A percentile compares a stretch with the other conserved stretches of the same genome.
These are phyloP conservation scores for Globisporangium splendens DNA, from an alignment of 352 stramenopile genomes.

Conservation along the genomic window DNA sequence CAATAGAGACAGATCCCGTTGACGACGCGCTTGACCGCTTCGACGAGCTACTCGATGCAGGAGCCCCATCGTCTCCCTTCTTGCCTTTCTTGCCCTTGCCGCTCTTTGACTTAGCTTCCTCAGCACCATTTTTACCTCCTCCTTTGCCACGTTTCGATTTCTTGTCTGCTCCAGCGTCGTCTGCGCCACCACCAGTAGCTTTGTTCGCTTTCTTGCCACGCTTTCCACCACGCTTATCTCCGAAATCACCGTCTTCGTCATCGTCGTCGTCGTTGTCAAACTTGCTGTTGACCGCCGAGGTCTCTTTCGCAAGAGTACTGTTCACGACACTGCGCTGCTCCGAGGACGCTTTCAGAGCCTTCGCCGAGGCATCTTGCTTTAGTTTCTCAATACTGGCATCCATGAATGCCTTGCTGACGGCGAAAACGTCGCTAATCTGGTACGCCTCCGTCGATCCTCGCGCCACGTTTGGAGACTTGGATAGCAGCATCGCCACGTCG, in stretches of 20 bases:
- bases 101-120: constrained; percentile 30
- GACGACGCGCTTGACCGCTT: constrained; percentile 2
- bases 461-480: constrained; percentile 34
- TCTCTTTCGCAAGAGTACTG: constrained; percentile 1
- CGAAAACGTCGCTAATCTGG: constrained; percentile 57
- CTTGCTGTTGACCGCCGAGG: constrained; percentile 3
- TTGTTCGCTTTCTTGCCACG: constrained; percentile 30
- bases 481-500: constrained; percentile 49
- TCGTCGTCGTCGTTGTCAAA: constrained; percentile 23
- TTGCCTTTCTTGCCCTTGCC: constrained; percentile 53
- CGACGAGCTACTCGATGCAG: neutral
- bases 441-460: constrained; percentile 30
- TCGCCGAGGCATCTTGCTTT: constrained; percentile 37
- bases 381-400: constrained; percentile 41
- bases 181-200: constrained; percentile 3
- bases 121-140: constrained; percentile 23
- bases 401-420: constrained; percentile 59
- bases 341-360: constrained; percentile 32
- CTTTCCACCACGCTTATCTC: constrained; percentile 34
- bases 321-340: constrained; percentile 17
- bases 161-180: constrained; percentile 19
- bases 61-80: neutral
- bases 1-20: constrained; percentile 30
- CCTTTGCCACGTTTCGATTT: constrained; percentile 48
- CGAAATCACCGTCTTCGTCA: constrained; percentile 34